A percentile compares a stretch with the other conserved stretches of the same genome.
Evolutionary conservation across 2,329 filamentous ascomycete species (phyloP).

Genomic region (Colletotrichum viniferum): DNA sequence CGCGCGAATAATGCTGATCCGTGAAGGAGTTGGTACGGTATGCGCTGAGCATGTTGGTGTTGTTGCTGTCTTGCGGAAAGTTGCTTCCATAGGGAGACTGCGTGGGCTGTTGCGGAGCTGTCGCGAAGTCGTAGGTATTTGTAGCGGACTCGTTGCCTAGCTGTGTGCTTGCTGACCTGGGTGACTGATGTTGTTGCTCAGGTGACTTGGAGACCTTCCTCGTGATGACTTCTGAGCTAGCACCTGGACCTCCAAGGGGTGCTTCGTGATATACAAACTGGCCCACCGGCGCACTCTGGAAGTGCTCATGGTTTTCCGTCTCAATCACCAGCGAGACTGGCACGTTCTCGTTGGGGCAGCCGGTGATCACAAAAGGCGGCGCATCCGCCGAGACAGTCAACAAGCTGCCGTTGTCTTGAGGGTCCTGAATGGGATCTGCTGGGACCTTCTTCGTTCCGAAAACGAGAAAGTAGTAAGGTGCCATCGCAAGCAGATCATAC

Average conservation of each 20-base stretch:
- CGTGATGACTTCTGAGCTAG: conserved; percentile 44
- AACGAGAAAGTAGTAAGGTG: conserved; percentile 66
- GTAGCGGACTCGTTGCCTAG: conserved; percentile 46
- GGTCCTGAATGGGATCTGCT: conserved; percentile 67
- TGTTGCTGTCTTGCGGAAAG: conserved; percentile 44
- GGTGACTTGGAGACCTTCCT: conserved; percentile 46
- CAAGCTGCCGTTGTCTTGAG: conserved; percentile 61
- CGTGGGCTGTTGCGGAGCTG: conserved; percentile 44
- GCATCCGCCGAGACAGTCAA: conserved; percentile 77
- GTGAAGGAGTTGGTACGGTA: conserved; percentile 59
- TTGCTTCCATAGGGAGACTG: conserved; percentile 36
- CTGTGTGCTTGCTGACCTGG: conserved; percentile 29
- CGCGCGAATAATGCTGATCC: conserved; percentile 47
- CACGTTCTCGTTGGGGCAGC: conserved; percentile 54
- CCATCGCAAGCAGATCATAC: conserved; percentile 70
- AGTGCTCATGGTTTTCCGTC: conserved; percentile 54
- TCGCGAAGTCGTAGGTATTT: conserved; percentile 61
- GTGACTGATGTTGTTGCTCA: conserved; percentile 47
- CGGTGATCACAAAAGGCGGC: conserved; percentile 62
- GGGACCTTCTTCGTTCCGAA: conserved; percentile 79
- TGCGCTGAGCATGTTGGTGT: conserved; percentile 59
- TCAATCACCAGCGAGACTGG: conserved; percentile 60
- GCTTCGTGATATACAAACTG: conserved; percentile 50
- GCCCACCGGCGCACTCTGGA: conserved; percentile 53
- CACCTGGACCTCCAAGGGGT: conserved; percentile 30